Percentiles rank a stretch among this genome's conserved stretches.
phyloP scores from a whole-genome alignment of 2,329 filamentous ascomycete genomes.

The Diaporthe longicolla region DNA sequence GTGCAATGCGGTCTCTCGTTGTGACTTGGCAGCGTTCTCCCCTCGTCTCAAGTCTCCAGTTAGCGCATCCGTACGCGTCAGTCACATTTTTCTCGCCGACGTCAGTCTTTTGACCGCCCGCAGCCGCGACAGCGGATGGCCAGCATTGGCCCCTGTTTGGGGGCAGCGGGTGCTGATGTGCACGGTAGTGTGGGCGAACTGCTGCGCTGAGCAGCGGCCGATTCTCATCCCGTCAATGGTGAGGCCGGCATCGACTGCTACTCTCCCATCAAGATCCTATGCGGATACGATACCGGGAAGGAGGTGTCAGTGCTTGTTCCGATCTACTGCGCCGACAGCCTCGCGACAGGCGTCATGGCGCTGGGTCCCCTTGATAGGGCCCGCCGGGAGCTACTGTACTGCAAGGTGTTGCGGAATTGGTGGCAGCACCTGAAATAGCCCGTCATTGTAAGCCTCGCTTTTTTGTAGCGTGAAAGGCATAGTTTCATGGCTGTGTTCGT shows the following conservation, averaged over 20 bases:
- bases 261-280: neutral
- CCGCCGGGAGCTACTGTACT: slow-evolving; percentile 32
- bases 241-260: slow-evolving; percentile 27
- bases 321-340: slow-evolving; percentile 19
- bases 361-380: slow-evolving; percentile 11
- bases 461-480: slow-evolving; percentile 24
- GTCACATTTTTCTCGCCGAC: slow-evolving; percentile 13
- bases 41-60: slow-evolving; percentile 31
- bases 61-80: slow-evolving; percentile 26
- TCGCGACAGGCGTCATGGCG: slow-evolving; percentile 24
- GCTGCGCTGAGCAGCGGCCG: slow-evolving; percentile 10
- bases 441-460: slow-evolving; percentile 29
- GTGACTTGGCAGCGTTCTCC: slow-evolving; percentile 29
- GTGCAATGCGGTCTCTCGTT: neutral
- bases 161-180: neutral
- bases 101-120: slow-evolving; percentile 28
- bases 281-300: slow-evolving; percentile 28
- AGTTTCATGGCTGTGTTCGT: slow-evolving; percentile 27
- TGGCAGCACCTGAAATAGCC: slow-evolving; percentile 25
- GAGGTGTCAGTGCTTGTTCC: neutral
- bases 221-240: slow-evolving; percentile 26
- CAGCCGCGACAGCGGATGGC: slow-evolving; percentile 18
- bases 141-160: slow-evolving; percentile 20
- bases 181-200: slow-evolving; percentile 13
- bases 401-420: slow-evolving; percentile 14